Conservation (phyloP, 2,329 filamentous ascomycete genomes). For the Alternaria burnsii region DNA sequence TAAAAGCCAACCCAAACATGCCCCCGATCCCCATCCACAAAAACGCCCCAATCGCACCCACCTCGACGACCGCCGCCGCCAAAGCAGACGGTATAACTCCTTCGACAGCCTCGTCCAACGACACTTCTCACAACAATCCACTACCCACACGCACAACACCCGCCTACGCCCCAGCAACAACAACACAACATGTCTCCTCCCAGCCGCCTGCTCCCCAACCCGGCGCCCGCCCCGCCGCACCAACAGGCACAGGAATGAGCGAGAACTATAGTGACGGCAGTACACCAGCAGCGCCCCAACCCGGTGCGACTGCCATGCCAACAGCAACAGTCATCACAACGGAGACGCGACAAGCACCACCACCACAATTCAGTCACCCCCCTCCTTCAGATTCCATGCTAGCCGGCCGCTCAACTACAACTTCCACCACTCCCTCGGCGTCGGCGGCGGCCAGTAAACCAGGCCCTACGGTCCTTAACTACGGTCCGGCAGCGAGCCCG, state of each 20-base stretch:
- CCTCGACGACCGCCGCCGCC: slow-evolving; percentile 44
- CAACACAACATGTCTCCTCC: slow-evolving; percentile 34
- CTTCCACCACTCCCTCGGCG: slow-evolving; percentile 20
- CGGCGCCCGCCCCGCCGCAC: slow-evolving; percentile 49
- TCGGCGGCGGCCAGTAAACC: slow-evolving; percentile 24
- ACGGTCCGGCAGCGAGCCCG: slow-evolving; percentile 46
- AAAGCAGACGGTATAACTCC: slow-evolving; percentile 51
- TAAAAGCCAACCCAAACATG: slow-evolving; percentile 41
- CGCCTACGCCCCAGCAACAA: slow-evolving; percentile 38
- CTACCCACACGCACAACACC: slow-evolving; percentile 49
- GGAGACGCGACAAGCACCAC: slow-evolving; percentile 25
- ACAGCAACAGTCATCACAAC: slow-evolving; percentile 42
- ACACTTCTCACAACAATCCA: slow-evolving; percentile 27
- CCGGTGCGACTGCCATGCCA: slow-evolving; percentile 44
- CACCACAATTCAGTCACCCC: slow-evolving; percentile 50
- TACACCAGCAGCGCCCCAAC: slow-evolving; percentile 46
- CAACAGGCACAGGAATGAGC: slow-evolving; percentile 21
- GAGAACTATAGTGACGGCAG: slow-evolving; percentile 12
- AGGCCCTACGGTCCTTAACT: slow-evolving; percentile 51
- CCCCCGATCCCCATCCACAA: slow-evolving; percentile 58
- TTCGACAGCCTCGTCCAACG: slow-evolving; percentile 40
- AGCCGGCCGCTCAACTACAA: slow-evolving; percentile 50
- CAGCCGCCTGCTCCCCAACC: slow-evolving; percentile 49
- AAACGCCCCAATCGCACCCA: slow-evolving; percentile 56
- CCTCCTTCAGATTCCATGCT: slow-evolving; percentile 50